Percentiles rank a stretch among this genome's conserved stretches.
Evolutionary conservation across 768 basidiomycete species (phyloP).

Genomic region (Porphyrellus cyaneotinctus): DNA sequence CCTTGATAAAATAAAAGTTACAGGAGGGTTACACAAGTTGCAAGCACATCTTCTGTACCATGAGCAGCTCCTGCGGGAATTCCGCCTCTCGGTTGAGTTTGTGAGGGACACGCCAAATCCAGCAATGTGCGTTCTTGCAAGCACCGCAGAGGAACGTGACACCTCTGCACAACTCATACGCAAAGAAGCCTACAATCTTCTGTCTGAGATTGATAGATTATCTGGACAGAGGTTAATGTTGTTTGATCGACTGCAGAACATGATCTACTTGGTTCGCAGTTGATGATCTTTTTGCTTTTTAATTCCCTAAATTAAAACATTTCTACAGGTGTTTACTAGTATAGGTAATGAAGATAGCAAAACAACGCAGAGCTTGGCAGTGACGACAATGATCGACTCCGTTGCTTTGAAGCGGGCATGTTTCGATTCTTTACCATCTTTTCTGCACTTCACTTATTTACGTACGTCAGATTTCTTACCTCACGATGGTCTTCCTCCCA

Average conservation of each 20-base stretch:
- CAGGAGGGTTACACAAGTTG: constrained; percentile 52
- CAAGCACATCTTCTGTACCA: constrained; percentile 59
- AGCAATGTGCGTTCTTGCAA: constrained; percentile 33
- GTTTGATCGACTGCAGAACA: constrained; percentile 32
- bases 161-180: constrained; percentile 38
- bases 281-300: not conserved
- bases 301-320: too few relatives aligned
- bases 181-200: constrained; percentile 46
- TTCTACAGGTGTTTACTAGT: constrained; percentile 50
- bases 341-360: constrained; percentile 53
- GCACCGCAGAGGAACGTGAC: constrained; percentile 1
- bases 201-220: constrained; percentile 47
- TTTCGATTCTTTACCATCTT: not conserved
- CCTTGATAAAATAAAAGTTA: constrained; percentile 42
- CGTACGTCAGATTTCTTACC: constrained; percentile 37
- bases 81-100: constrained; percentile 48
- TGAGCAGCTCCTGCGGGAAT: constrained; percentile 50
- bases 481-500: constrained; percentile 61
- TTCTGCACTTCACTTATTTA: constrained; percentile 9
- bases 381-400: constrained; percentile 40
- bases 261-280: constrained; percentile 30
- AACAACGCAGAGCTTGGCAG: constrained; percentile 48
- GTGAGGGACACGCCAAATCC: constrained; percentile 47
- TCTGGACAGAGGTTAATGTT: constrained; percentile 31
- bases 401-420: constrained; percentile 35